Conservation (phyloP, 306 rosid genomes). For the Quercus cerris region DNA sequence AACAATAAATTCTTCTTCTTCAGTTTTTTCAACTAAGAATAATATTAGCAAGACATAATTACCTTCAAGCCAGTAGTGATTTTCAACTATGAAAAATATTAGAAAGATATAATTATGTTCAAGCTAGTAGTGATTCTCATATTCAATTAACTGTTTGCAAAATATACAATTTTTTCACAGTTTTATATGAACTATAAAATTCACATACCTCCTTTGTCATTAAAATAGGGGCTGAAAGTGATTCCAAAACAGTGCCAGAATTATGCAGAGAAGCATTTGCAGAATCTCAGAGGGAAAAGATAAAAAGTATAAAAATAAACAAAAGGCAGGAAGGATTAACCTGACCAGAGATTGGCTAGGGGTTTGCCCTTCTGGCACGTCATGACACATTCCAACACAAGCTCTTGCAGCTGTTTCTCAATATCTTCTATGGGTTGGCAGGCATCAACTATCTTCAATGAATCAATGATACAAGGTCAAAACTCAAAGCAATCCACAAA, state of each 20-base stretch:
- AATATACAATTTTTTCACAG: no score
- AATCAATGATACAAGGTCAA: not conserved
- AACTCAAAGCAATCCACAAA: no score
- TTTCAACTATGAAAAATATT: no score
- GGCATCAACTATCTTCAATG: conserved; percentile 73
- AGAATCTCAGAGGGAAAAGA: not conserved
- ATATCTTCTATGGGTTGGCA: conserved; percentile 65
- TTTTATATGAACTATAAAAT: not conserved
- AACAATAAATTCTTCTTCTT: no score
- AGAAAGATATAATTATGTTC: no score
- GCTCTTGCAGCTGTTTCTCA: conserved; percentile 69
- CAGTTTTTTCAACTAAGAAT: no score
- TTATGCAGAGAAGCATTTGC: not conserved
- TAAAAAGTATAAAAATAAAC: not conserved
- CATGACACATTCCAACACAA: conserved; percentile 43
- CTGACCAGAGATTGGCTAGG: conserved; percentile 56
- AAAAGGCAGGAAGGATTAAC: not conserved
- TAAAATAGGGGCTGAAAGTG: not conserved
- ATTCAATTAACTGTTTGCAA: no score
- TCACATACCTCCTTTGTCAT: not conserved
- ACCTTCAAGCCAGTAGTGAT: no score
- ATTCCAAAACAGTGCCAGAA: not conserved
- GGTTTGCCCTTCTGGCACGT: conserved; percentile 59
- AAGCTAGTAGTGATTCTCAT: no score
- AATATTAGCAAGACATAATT: no score